These are phyloP conservation scores for Balakata baccata DNA, from an alignment of 345 rosid species.

Conservation along the genomic window DNA sequence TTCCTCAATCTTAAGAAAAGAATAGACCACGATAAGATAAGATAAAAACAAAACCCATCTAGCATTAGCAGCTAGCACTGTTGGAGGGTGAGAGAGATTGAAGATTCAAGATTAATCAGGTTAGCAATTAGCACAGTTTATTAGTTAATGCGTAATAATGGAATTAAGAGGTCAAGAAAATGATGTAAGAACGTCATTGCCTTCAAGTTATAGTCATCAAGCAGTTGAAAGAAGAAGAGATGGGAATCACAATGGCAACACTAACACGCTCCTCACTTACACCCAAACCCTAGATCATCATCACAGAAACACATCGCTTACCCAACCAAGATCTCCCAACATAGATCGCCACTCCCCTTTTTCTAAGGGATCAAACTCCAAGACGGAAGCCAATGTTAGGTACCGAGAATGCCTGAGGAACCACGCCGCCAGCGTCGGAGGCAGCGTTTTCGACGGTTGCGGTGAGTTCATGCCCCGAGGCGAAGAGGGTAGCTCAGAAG, in stretches of 20 bases:
- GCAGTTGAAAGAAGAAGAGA: conserved; percentile 47
- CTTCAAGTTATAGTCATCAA: conserved; percentile 27
- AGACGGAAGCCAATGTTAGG: conserved; percentile 29
- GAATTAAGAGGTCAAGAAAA: conserved; percentile 45
- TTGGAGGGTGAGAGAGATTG: too few species aligned
- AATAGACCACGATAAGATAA: too few species aligned
- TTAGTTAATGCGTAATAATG: conserved; percentile 20
- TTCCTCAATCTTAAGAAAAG: too few species aligned
- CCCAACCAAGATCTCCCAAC: too few species aligned
- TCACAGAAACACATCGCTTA: background rate
- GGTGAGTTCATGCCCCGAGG: conserved; percentile 99
- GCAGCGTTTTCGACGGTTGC: conserved; percentile 80
- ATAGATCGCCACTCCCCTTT: background rate
- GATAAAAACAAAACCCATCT: too few species aligned
- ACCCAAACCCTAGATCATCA: conserved; percentile 78
- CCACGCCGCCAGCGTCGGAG: conserved; percentile 88
- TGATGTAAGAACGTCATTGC: conserved; percentile 32
- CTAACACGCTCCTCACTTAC: conserved; percentile 32
- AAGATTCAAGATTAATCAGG: too few species aligned
- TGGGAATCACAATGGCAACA: conserved; percentile 42
- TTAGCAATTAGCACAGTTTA: too few species aligned
- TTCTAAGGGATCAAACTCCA: conserved; percentile 34
- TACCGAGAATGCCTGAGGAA: conserved; percentile 87
- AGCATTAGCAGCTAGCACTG: too few species aligned
- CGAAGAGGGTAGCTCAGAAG: conserved; percentile 72